Percentiles rank a stretch among this genome's conserved stretches.
phyloP scores from a whole-genome alignment of 75 land plant species.

The Selaginella tamariscina region DNA sequence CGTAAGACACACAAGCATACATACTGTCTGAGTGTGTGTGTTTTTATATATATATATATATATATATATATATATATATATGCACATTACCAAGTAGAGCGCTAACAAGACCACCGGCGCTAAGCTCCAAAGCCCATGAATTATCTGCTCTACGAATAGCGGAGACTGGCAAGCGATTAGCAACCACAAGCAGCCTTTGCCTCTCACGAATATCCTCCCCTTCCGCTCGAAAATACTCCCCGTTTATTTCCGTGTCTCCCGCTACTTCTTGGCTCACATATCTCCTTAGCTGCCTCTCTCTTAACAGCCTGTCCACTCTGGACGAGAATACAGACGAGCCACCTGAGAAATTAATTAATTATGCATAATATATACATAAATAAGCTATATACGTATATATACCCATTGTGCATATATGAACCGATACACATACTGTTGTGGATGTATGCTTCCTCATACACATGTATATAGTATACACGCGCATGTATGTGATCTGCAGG shows the following conservation, averaged over 20 bases:
- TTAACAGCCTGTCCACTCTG: neutral
- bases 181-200: constrained; percentile 11
- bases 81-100: constrained; percentile 9
- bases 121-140: constrained; percentile 8
- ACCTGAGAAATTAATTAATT: too few relatives aligned
- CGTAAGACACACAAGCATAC: too few relatives aligned
- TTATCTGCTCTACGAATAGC: neutral
- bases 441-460: too few relatives aligned
- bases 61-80: too few relatives aligned
- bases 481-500: too few relatives aligned
- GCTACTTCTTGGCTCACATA: neutral
- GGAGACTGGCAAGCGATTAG: constrained; percentile 6
- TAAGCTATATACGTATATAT: too few relatives aligned
- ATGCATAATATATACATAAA: too few relatives aligned
- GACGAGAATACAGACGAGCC: neutral
- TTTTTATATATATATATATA: too few relatives aligned
- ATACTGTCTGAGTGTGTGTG: too few relatives aligned
- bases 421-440: too few relatives aligned
- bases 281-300: constrained; percentile 8
- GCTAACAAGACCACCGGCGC: constrained; percentile 7
- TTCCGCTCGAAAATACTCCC: neutral
- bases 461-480: too few relatives aligned
- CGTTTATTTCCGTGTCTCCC: neutral
- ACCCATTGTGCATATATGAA: too few relatives aligned
- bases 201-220: neutral